A percentile compares a stretch with the other conserved stretches of the same genome.
These are phyloP conservation scores for Aspergillus pseudotamarii DNA, from an alignment of 2,329 filamentous ascomycete genomes.

Conservation along the genomic window DNA sequence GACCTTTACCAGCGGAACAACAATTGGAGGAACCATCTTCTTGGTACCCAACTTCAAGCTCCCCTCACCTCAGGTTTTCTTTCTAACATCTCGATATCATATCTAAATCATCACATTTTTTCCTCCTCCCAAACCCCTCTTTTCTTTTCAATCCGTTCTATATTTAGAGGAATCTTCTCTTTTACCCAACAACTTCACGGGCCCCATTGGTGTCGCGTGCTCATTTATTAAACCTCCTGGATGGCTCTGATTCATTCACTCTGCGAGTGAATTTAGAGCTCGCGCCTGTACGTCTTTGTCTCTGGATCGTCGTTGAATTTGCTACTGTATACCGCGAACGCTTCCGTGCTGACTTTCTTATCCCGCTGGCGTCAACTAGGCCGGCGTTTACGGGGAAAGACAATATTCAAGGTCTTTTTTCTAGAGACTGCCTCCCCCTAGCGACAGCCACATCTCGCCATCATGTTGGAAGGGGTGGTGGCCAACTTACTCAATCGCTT, in stretches of 20 bases:
- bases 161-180: slow-evolving; percentile 6
- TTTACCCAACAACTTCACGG: neutral
- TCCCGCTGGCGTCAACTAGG: slow-evolving; percentile 7
- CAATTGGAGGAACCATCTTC: slow-evolving; percentile 15
- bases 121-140: slow-evolving; percentile 8
- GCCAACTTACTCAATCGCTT: slow-evolving; percentile 98
- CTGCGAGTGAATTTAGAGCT: slow-evolving; percentile 27
- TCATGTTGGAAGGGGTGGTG: slow-evolving; percentile 95
- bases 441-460: slow-evolving; percentile 66
- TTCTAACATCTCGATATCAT: slow-evolving; percentile 9
- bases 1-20: slow-evolving; percentile 6
- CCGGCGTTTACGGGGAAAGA: slow-evolving; percentile 9
- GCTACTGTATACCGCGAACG: slow-evolving; percentile 1
- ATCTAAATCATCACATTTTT: slow-evolving; percentile 3
- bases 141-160: slow-evolving; percentile 2
- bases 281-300: slow-evolving; percentile 16
- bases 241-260: slow-evolving; percentile 29
- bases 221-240: slow-evolving; percentile 24
- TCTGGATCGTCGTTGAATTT: slow-evolving; percentile 4
- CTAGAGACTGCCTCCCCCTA: slow-evolving; percentile 45
- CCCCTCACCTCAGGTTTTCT: neutral
- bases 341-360: slow-evolving; percentile 14
- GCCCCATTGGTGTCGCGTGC: slow-evolving; percentile 34
- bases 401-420: neutral
- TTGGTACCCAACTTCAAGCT: slow-evolving; percentile 17